Percentiles rank a stretch among this genome's conserved stretches.
Evolutionary conservation across 148 eudicot genomes (phyloP).

Genomic region (Amaranthus cruentus): DNA sequence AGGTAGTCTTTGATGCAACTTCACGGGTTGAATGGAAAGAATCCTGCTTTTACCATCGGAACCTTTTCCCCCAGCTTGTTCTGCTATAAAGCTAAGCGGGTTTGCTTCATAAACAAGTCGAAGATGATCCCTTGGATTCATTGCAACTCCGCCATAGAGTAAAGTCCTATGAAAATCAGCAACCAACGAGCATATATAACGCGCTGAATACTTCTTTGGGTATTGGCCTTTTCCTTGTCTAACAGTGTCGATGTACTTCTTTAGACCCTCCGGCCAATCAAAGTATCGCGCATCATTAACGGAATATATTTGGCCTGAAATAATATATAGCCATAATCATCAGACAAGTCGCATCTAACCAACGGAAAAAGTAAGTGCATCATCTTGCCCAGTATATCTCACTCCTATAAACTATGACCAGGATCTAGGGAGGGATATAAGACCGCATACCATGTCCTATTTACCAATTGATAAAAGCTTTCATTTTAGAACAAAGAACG

Average conservation of each 20-base stretch:
- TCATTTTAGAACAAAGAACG: too few species aligned
- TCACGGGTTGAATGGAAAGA: constrained; percentile 71
- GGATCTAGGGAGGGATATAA: too few species aligned
- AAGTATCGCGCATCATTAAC: constrained; percentile 99
- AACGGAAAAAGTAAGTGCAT: too few species aligned
- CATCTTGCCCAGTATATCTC: too few species aligned
- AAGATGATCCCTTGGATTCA: constrained; percentile 98
- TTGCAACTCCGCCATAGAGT: constrained; percentile 87
- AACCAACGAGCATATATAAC: constrained; percentile 91
- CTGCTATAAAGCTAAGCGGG: constrained; percentile 82
- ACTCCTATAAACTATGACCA: too few species aligned
- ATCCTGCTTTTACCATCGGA: constrained; percentile 80
- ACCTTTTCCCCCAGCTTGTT: constrained; percentile 95
- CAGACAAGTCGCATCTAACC: background rate
- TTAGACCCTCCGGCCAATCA: constrained; percentile 96
- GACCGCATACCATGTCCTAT: background rate
- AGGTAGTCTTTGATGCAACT: constrained; percentile 87
- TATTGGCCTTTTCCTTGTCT: constrained; percentile 91
- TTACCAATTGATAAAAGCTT: background rate
- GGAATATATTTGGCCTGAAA: constrained; percentile 94
- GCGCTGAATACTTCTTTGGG: constrained; percentile 90
- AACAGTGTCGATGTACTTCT: constrained; percentile 72
- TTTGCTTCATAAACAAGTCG: constrained; percentile 94
- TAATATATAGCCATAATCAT: constrained; percentile 12
- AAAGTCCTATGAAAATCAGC: constrained; percentile 97